Evolutionary conservation across 305 asterid genomes (phyloP).

Genomic region (Andrographis paniculata): DNA sequence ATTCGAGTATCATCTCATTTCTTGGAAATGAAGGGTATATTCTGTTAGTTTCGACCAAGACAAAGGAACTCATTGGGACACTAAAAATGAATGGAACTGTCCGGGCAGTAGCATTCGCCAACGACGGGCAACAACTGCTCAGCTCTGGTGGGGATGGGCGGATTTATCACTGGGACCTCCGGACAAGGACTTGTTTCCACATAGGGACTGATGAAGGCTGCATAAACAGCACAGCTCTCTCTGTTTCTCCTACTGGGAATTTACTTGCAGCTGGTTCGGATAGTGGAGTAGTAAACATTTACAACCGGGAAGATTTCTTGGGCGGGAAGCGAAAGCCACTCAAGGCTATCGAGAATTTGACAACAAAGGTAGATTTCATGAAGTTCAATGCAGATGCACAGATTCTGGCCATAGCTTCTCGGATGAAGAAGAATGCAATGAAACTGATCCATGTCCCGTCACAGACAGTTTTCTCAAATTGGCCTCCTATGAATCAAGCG

Average conservation of each 20-base stretch:
- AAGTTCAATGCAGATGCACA: slow-evolving; percentile 69
- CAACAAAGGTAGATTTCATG: slow-evolving; percentile 68
- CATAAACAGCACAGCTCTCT: slow-evolving; percentile 58
- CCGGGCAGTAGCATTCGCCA: slow-evolving; percentile 59
- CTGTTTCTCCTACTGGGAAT: slow-evolving; percentile 55
- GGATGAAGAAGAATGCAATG: slow-evolving; percentile 74
- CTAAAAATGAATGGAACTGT: slow-evolving; percentile 86
- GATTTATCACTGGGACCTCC: slow-evolving; percentile 80
- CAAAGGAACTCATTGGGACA: slow-evolving; percentile 75
- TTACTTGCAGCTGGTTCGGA: slow-evolving; percentile 88
- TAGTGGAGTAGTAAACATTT: slow-evolving; percentile 75
- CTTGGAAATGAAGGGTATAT: slow-evolving; percentile 83
- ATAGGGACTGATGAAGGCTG: slow-evolving; percentile 91
- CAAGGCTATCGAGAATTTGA: slow-evolving; percentile 64
- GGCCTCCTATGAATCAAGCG: slow-evolving; percentile 51
- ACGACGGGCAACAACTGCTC: slow-evolving; percentile 53
- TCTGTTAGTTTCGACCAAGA: slow-evolving; percentile 65
- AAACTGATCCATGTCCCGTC: slow-evolving; percentile 74
- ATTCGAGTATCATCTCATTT: slow-evolving; percentile 72
- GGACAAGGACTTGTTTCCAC: slow-evolving; percentile 72
- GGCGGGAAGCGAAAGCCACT: slow-evolving; percentile 79
- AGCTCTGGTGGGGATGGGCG: slow-evolving; percentile 93
- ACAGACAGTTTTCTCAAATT: slow-evolving; percentile 67
- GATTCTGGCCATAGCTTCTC: slow-evolving; percentile 69
- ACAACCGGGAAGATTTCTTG: slow-evolving; percentile 52